A percentile compares a stretch with the other conserved stretches of the same genome.
Evolutionary conservation across 129 eudicot species (phyloP).

Genomic region (Artemisia annua): DNA sequence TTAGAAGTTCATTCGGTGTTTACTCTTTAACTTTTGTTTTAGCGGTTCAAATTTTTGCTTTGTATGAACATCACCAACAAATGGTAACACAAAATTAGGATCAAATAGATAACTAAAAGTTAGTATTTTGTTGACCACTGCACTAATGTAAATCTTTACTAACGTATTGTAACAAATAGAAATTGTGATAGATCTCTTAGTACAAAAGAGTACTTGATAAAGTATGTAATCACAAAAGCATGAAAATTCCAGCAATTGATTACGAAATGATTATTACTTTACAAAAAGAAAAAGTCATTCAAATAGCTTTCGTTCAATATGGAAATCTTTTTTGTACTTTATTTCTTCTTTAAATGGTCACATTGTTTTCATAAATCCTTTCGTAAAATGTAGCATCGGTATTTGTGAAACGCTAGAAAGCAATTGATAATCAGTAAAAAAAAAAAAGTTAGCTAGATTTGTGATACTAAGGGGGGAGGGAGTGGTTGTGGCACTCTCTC

Average conservation of each 20-base stretch:
- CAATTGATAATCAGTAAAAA: background rate
- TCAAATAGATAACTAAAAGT: no score
- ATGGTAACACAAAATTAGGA: no score
- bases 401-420: background rate
- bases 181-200: no score
- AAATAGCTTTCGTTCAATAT: constrained; percentile 25
- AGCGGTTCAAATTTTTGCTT: no score
- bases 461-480: background rate
- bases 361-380: background rate
- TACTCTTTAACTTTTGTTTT: no score
- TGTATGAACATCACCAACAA: no score
- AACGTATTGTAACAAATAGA: no score
- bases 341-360: constrained; percentile 22
- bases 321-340: constrained; percentile 30
- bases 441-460: background rate
- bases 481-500: no score
- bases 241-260: constrained; percentile 23
- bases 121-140: no score
- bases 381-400: background rate
- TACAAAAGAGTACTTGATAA: background rate
- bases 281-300: constrained; percentile 35
- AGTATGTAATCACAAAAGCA: constrained; percentile 8
- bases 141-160: background rate
- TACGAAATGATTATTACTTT: constrained; percentile 42
- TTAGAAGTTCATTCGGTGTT: no score